Percentiles rank a stretch among this genome's conserved stretches.
These are phyloP conservation scores for Acmispon strigosus DNA, from an alignment of 306 rosid genomes.

Conservation along the genomic window DNA sequence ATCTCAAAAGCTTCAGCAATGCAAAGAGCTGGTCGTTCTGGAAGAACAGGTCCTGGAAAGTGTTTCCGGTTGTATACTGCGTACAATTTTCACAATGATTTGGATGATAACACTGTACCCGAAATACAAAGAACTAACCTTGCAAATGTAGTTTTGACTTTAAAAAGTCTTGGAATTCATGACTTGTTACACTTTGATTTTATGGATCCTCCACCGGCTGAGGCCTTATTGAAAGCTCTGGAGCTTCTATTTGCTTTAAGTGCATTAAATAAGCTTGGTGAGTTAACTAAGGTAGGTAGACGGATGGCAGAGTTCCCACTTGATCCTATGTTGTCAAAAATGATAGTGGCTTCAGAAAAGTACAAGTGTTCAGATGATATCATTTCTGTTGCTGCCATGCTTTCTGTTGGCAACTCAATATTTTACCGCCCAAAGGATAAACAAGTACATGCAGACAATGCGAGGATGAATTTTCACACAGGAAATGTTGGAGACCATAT, in stretches of 20 bases:
- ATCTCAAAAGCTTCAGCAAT: constrained; percentile 95
- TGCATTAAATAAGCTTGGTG: constrained; percentile 84
- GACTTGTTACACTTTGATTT: constrained; percentile 80
- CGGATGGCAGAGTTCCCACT: constrained; percentile 97
- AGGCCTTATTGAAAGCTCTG: constrained; percentile 85
- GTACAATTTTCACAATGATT: constrained; percentile 61
- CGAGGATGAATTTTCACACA: constrained; percentile 79
- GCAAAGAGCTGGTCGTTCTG: constrained; percentile 94
- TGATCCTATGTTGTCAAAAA: constrained; percentile 91
- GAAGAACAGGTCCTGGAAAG: constrained; percentile 97
- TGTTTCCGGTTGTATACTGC: constrained; percentile 86
- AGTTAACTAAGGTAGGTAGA: constrained; percentile 83
- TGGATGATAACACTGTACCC: constrained; percentile 86
- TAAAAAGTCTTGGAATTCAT: constrained; percentile 89
- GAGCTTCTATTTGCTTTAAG: constrained; percentile 81
- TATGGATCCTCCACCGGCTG: constrained; percentile 98
- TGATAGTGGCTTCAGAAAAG: constrained; percentile 91
- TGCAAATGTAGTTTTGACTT: constrained; percentile 77
- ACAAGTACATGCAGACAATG: constrained; percentile 97
- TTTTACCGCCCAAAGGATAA: constrained; percentile 98
- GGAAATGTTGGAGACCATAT: constrained; percentile 94
- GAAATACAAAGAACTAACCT: constrained; percentile 93
- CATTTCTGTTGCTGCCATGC: constrained; percentile 89
- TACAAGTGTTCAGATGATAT: constrained; percentile 81
- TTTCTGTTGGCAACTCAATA: constrained; percentile 84